Evolutionary conservation across 1,284 basidiomycete species (phyloP).

Genomic region (Pterulicium gracile): DNA sequence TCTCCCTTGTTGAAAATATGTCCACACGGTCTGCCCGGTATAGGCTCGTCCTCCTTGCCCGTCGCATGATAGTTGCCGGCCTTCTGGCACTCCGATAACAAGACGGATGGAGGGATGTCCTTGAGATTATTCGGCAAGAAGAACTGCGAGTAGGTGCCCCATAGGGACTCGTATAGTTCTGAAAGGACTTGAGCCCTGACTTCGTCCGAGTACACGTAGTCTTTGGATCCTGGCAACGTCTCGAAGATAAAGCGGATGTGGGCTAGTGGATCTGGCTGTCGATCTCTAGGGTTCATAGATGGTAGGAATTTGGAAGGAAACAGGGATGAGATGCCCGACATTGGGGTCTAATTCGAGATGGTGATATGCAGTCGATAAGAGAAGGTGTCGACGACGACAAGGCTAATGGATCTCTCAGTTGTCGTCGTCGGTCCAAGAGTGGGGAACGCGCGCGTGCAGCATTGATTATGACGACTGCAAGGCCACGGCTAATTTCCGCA

Average conservation of each 20-base stretch:
- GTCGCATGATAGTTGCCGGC: constrained; percentile 42
- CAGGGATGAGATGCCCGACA: constrained; percentile 28
- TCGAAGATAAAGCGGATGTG: constrained; percentile 65
- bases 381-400: too few relatives aligned
- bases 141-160: constrained; percentile 58
- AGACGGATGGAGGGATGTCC: constrained; percentile 46
- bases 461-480: too few relatives aligned
- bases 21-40: constrained; percentile 60
- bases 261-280: constrained; percentile 45
- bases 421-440: too few relatives aligned
- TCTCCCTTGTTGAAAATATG: constrained; percentile 79
- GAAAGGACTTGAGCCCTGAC: constrained; percentile 68
- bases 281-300: constrained; percentile 42
- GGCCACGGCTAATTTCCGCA: too few relatives aligned
- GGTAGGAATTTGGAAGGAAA: constrained; percentile 29
- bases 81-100: constrained; percentile 58
- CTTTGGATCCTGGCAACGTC: constrained; percentile 66
- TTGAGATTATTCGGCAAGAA: constrained; percentile 57
- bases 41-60: constrained; percentile 41
- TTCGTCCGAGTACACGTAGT: constrained; percentile 61
- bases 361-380: too few relatives aligned
- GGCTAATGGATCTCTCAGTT: too few relatives aligned
- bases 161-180: constrained; percentile 70
- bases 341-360: constrained; percentile 13
- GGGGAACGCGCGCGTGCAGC: too few relatives aligned